Conservation (phyloP, 1,284 basidiomycete species). For the Ceratobasidium sp. region DNA sequence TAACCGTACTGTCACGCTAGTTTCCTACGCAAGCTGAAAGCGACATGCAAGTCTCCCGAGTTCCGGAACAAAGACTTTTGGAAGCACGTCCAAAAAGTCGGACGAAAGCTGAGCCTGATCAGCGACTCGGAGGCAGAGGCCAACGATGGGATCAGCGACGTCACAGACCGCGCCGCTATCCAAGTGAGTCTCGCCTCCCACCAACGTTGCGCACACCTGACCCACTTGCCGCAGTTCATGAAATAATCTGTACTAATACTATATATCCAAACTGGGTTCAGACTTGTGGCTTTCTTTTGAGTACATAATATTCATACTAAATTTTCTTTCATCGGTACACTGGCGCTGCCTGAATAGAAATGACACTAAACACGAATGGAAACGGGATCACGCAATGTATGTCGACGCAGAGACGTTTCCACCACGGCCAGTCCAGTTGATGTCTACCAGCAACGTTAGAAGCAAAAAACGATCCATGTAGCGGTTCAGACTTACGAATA, state of each 20-base stretch:
- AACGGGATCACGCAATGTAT: conserved; percentile 77
- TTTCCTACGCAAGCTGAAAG: conserved; percentile 65
- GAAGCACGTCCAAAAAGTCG: conserved; percentile 61
- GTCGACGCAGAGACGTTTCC: conserved; percentile 91
- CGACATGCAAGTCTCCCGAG: conserved; percentile 58
- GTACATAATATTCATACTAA: conserved; percentile 31
- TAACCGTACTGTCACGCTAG: conserved; percentile 52
- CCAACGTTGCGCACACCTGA: not conserved
- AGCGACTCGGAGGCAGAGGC: conserved; percentile 63
- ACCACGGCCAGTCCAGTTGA: conserved; percentile 93
- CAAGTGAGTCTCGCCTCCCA: conserved; percentile 23
- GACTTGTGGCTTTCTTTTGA: not conserved
- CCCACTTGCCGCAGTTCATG: conserved; percentile 6
- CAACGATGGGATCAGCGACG: conserved; percentile 42
- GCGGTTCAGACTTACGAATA: conserved; percentile 69
- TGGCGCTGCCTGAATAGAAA: conserved; percentile 17
- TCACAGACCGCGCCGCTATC: conserved; percentile 35
- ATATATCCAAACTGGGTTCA: not conserved
- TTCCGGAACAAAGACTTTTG: conserved; percentile 71
- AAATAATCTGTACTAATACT: not conserved
- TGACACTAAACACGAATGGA: conserved; percentile 21
- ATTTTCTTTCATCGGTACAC: conserved; percentile 28
- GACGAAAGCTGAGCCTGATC: conserved; percentile 66
- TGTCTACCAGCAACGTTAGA: conserved; percentile 57
- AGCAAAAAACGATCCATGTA: conserved; percentile 23